These are phyloP conservation scores for Pseudonitzschia delicatissima DNA, from an alignment of 108 stramenopile genomes.

Conservation along the genomic window DNA sequence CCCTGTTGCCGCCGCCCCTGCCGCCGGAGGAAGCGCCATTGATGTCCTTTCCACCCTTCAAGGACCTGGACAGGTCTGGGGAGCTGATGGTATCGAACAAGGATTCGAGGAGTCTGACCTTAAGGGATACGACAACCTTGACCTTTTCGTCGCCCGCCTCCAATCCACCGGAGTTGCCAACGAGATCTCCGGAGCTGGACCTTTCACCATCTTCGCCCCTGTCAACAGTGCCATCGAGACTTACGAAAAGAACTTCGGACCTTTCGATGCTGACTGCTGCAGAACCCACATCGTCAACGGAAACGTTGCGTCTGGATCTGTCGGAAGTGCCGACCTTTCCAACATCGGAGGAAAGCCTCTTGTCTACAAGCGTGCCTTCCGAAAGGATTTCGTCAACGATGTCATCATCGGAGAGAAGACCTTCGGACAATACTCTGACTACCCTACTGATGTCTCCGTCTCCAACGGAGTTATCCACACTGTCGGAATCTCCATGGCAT, in stretches of 20 bases:
- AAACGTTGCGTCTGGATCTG: slow-evolving; percentile 30
- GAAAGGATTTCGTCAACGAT: slow-evolving; percentile 76
- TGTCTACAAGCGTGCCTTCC: slow-evolving; percentile 49
- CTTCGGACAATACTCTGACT: slow-evolving; percentile 47
- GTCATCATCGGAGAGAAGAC: slow-evolving; percentile 66
- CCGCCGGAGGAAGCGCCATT: slow-evolving; percentile 19
- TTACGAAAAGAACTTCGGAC: slow-evolving; percentile 40
- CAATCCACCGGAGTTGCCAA: slow-evolving; percentile 48
- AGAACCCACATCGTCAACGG: slow-evolving; percentile 61
- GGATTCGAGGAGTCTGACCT: slow-evolving; percentile 68
- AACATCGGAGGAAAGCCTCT: slow-evolving; percentile 44
- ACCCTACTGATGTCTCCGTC: slow-evolving; percentile 57
- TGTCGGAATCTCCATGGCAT: slow-evolving; percentile 35
- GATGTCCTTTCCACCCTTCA: slow-evolving; percentile 42
- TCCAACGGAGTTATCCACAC: slow-evolving; percentile 71
- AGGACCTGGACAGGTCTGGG: slow-evolving; percentile 71
- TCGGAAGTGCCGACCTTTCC: slow-evolving; percentile 37
- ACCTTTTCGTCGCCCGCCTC: slow-evolving; percentile 41
- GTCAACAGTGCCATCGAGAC: slow-evolving; percentile 52
- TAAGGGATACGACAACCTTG: slow-evolving; percentile 73
- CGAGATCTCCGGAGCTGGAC: slow-evolving; percentile 43
- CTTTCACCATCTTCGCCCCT: slow-evolving; percentile 71
- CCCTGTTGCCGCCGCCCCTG: slow-evolving; percentile 9
- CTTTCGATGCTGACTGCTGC: slow-evolving; percentile 45
- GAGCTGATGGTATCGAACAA: slow-evolving; percentile 59